phyloP scores from a whole-genome alignment of 129 eudicot species.

The Pulicaria dysenterica region DNA sequence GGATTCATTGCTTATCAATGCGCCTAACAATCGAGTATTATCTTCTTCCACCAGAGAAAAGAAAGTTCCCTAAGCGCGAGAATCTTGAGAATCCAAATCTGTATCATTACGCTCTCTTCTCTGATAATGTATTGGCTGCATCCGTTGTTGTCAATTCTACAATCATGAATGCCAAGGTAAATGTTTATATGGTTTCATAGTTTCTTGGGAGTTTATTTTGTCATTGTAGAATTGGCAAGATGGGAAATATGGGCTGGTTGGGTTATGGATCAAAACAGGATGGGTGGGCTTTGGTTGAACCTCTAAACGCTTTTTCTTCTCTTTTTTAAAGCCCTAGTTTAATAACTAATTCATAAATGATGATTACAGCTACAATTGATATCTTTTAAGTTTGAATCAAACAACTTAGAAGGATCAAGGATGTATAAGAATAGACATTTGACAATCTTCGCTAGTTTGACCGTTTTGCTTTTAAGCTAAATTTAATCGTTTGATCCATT shows the following conservation, averaged over 20 bases:
- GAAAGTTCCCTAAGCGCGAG: constrained; percentile 77
- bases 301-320: not conserved
- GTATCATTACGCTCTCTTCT: constrained; percentile 91
- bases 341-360: not conserved
- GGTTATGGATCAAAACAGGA: not conserved
- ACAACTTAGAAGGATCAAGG: not conserved
- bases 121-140: constrained; percentile 97
- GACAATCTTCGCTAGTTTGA: not conserved
- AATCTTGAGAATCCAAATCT: constrained; percentile 79
- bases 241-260: not conserved
- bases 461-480: not conserved
- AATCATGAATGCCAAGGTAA: constrained; percentile 82
- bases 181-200: constrained; percentile 5
- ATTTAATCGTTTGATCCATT: not conserved
- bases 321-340: not conserved
- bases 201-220: constrained; percentile 6
- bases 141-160: constrained; percentile 96
- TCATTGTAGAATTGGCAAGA: not conserved
- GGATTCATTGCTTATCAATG: constrained; percentile 87
- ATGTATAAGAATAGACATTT: not conserved
- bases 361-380: not conserved
- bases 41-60: constrained; percentile 73
- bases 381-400: not conserved
- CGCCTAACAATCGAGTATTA: constrained; percentile 83
- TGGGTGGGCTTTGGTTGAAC: not conserved